A percentile compares a stretch with the other conserved stretches of the same genome.
Evolutionary conservation across 2,329 filamentous ascomycete species (phyloP).

Genomic region (Ophiobolus disseminans): DNA sequence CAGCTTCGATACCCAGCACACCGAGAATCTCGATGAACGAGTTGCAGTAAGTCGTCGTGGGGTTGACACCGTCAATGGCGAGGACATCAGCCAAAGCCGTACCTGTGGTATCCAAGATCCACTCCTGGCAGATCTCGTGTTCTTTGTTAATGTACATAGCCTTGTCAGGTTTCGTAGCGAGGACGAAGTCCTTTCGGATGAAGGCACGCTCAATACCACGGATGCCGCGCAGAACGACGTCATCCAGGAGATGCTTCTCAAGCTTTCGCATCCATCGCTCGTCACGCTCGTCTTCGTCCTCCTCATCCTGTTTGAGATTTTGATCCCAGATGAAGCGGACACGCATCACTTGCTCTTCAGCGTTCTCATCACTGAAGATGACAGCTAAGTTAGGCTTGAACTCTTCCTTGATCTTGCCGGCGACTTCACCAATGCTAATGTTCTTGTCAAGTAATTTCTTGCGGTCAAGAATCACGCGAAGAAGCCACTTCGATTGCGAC

Average conservation of each 20-base stretch:
- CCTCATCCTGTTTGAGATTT: slow-evolving; percentile 69
- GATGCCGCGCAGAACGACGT: slow-evolving; percentile 89
- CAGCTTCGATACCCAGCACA: slow-evolving; percentile 95
- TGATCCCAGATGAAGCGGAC: slow-evolving; percentile 76
- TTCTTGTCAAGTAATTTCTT: slow-evolving; percentile 96
- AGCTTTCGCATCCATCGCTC: slow-evolving; percentile 81
- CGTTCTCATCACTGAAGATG: slow-evolving; percentile 98
- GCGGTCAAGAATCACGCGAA: slow-evolving; percentile 90
- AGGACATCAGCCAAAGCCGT: slow-evolving; percentile 86
- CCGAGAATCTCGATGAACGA: slow-evolving; percentile 94
- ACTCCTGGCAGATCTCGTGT: slow-evolving; percentile 81
- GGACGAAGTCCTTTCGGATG: slow-evolving; percentile 65
- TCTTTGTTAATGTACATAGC: slow-evolving; percentile 76
- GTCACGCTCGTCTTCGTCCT: slow-evolving; percentile 79
- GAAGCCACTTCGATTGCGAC: slow-evolving; percentile 88
- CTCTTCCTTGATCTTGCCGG: slow-evolving; percentile 84
- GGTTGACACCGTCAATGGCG: slow-evolving; percentile 85
- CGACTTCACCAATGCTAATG: slow-evolving; percentile 89
- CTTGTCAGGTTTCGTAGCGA: slow-evolving; percentile 72
- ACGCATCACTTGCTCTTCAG: slow-evolving; percentile 92
- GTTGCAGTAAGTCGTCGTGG: slow-evolving; percentile 88
- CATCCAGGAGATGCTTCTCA: slow-evolving; percentile 89
- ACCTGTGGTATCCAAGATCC: slow-evolving; percentile 94
- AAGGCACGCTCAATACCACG: slow-evolving; percentile 89
- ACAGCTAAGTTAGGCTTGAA: slow-evolving; percentile 80